phyloP scores from a whole-genome alignment of 345 rosid genomes.

The Linum trigynum region DNA sequence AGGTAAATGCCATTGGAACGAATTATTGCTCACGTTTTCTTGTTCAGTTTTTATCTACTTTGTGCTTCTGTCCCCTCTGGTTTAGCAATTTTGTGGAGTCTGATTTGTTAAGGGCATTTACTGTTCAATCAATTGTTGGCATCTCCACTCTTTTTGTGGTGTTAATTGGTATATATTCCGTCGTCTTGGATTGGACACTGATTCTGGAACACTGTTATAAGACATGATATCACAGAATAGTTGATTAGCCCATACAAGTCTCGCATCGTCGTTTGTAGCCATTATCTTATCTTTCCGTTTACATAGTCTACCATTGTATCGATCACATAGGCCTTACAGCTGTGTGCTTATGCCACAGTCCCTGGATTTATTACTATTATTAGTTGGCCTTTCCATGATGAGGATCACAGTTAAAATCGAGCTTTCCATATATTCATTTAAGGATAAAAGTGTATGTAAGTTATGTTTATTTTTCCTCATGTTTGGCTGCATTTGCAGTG shows the following conservation, averaged over 20 bases:
- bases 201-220: neutral
- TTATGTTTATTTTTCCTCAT: neutral
- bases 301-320: neutral
- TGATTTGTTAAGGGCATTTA: neutral
- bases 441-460: neutral
- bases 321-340: neutral
- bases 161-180: neutral
- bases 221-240: neutral
- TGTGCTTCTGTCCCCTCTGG: neutral
- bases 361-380: neutral
- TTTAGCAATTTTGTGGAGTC: neutral
- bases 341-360: neutral
- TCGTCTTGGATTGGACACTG: conserved; percentile 2
- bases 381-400: neutral
- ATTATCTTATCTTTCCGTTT: conserved; percentile 1
- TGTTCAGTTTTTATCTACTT: neutral
- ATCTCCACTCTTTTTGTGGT: neutral
- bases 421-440: neutral
- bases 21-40: neutral
- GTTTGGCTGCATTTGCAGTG: conserved; percentile 38
- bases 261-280: neutral
- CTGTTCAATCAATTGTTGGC: neutral
- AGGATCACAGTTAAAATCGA: neutral
- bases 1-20: conserved; percentile 36
- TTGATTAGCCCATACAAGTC: neutral